Conservation (phyloP, 2,329 filamentous ascomycete genomes). For the Onygenales sp. region DNA sequence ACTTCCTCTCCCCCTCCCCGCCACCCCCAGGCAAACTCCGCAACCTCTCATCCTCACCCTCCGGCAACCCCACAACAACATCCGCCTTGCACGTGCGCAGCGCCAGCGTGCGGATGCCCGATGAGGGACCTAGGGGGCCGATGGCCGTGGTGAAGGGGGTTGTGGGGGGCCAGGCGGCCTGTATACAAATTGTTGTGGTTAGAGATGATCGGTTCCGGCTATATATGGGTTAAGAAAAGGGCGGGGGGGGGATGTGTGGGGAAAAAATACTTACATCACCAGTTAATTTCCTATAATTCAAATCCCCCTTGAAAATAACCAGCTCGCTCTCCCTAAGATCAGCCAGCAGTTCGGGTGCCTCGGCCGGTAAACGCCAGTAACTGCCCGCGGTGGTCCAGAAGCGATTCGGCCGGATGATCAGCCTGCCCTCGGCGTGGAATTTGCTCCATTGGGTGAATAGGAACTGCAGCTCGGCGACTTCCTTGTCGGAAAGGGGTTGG, state of each 20-base stretch:
- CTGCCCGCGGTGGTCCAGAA: slow-evolving; percentile 89
- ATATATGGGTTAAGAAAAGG: neutral
- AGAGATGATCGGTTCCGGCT: slow-evolving; percentile 1
- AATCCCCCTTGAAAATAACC: slow-evolving; percentile 91
- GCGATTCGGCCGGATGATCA: slow-evolving; percentile 70
- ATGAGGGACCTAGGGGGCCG: slow-evolving; percentile 71
- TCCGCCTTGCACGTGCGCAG: slow-evolving; percentile 95
- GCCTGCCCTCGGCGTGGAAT: slow-evolving; percentile 72
- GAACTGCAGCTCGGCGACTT: slow-evolving; percentile 59
- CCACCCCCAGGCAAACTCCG: slow-evolving; percentile 58
- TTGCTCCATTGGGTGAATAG: slow-evolving; percentile 73
- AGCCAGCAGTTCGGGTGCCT: slow-evolving; percentile 57
- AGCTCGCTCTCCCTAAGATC: slow-evolving; percentile 78
- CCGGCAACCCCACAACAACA: slow-evolving; percentile 77
- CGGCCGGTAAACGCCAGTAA: slow-evolving; percentile 74
- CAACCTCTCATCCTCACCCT: slow-evolving; percentile 75
- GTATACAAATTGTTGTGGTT: neutral
- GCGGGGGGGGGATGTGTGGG: neutral
- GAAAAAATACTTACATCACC: slow-evolving; percentile 58
- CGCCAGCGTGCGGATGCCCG: slow-evolving; percentile 74
- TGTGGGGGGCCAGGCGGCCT: slow-evolving; percentile 74
- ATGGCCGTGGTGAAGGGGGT: slow-evolving; percentile 79
- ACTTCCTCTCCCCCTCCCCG: slow-evolving; percentile 62
- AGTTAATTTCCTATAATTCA: slow-evolving; percentile 92
- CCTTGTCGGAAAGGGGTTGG: slow-evolving; percentile 54